Base-by-base conservation (phyloP, 2,329 filamentous ascomycete genomes). In the Pseudogymnoascus sp. region DNA sequence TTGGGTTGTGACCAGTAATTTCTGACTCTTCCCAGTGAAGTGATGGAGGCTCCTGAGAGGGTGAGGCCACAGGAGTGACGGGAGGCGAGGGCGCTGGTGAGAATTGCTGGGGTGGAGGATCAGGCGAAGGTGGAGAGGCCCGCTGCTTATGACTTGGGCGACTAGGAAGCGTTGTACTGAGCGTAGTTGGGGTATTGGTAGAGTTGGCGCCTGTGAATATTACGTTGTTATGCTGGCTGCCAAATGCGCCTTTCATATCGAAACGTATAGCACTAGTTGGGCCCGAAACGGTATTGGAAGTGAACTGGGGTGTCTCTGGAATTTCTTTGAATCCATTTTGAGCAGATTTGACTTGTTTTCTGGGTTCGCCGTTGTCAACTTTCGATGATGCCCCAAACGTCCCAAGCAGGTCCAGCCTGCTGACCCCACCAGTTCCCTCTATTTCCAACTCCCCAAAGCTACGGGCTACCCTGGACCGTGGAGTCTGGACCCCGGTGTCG, bases 1-100 rank as follows among this genome's bases (percentile, higher is more conserved):
- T 77, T 0, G 84, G 83, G 68, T 87, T 82, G 72, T 87, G 86
- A 29, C 87, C 78, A 1, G 86, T 88, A 65, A 88, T 88, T 70
- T 88, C 86, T 68, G 87, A 82, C 67, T 87, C 84, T 69, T 85
- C 84, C 86, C 86, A 88, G 1, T 86, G 88, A 62, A 87, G 76
- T 2, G 83, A 80, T 5, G 84, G 83, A 37, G 84, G 79, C 26
- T 72, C 71, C 1, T 67, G 65, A n/a, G 12, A 7, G 18, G 10
- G 29, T 21, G 51, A 34, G n/a, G 3, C 7, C 29, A 7, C 16
- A 12, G 51, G 51, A 57, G 29, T 57, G 51, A 57, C 16, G 5
- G 29, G 51, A 34, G 51, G 51, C 10, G 51, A 57, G 51, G 51
- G 51, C 29, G 51, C 51, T 2, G 51, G 29, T 5, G 51, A 57